Conservation (phyloP, 1,139 yeast species). For the Williopsis jadinii region DNA sequence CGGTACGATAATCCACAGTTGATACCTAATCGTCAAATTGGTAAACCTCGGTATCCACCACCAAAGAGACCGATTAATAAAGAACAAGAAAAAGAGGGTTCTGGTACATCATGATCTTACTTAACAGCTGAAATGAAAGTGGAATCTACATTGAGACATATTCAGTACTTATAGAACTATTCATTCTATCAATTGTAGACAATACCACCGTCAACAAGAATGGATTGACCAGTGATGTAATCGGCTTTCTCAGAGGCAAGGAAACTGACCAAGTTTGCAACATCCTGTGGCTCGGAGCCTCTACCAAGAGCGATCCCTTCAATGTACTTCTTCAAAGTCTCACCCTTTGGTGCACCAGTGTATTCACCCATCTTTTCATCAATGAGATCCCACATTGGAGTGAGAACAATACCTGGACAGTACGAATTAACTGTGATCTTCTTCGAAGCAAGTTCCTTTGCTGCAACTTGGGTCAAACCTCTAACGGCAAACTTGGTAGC, state of each 20-base stretch:
- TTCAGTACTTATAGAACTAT: neutral
- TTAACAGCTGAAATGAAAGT: too few species aligned
- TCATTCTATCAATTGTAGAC: conserved; percentile 5
- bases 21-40: conserved; percentile 21
- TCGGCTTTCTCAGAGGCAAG: conserved; percentile 34
- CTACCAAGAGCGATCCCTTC: conserved; percentile 21
- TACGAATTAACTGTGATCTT: conserved; percentile 25
- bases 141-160: neutral
- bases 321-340: conserved; percentile 15
- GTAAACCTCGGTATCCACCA: conserved; percentile 21
- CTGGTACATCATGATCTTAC: too few species aligned
- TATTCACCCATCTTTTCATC: conserved; percentile 20
- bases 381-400: conserved; percentile 26
- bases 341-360: conserved; percentile 20
- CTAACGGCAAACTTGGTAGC: conserved; percentile 26
- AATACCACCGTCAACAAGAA: conserved; percentile 37
- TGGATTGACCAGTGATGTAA: conserved; percentile 38
- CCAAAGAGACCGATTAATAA: conserved; percentile 10
- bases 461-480: conserved; percentile 27
- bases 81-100: too few species aligned
- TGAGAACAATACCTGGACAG: conserved; percentile 26
- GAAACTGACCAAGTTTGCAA: conserved; percentile 25
- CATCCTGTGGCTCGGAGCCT: conserved; percentile 22
- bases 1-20: conserved; percentile 21
- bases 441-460: conserved; percentile 23